A percentile compares a stretch with the other conserved stretches of the same genome.
Conservation (phyloP, 2,329 filamentous ascomycete genomes). For the Aspergillus pseudoglaucus region DNA sequence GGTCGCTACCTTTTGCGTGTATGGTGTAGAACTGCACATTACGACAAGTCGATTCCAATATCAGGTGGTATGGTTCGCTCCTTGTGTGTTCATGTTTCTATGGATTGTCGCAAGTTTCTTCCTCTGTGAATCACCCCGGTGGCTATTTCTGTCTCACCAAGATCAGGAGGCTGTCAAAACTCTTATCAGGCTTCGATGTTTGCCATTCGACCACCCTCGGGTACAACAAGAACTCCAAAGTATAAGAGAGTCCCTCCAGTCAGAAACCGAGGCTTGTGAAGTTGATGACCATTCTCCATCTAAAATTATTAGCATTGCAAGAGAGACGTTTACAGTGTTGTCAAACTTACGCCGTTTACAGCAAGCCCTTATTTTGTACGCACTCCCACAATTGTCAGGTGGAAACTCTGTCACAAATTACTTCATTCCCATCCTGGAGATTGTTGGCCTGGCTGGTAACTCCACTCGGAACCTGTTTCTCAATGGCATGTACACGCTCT, state of each 20-base stretch:
- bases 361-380: slow-evolving; percentile 31
- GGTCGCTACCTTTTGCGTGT: slow-evolving; percentile 28
- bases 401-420: slow-evolving; percentile 41
- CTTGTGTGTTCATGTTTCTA: slow-evolving; percentile 22
- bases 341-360: slow-evolving; percentile 36
- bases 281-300: slow-evolving; percentile 7
- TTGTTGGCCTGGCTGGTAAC: slow-evolving; percentile 28
- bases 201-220: slow-evolving; percentile 23
- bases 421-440: slow-evolving; percentile 36
- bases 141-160: slow-evolving; percentile 23
- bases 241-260: slow-evolving; percentile 22
- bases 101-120: slow-evolving; percentile 25
- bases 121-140: slow-evolving; percentile 28
- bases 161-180: slow-evolving; percentile 22
- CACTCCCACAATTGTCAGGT: slow-evolving; percentile 38
- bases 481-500: slow-evolving; percentile 37
- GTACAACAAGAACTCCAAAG: slow-evolving; percentile 20
- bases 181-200: slow-evolving; percentile 23
- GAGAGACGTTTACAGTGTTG: slow-evolving; percentile 31
- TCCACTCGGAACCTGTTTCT: slow-evolving; percentile 31
- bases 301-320: slow-evolving; percentile 19
- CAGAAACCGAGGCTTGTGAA: not conserved
- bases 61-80: slow-evolving; percentile 27
- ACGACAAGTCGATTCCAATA: slow-evolving; percentile 24
- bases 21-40: slow-evolving; percentile 28